Conservation (phyloP, 495 filamentous ascomycete species). For the Rostrohypoxylon terebratum region DNA sequence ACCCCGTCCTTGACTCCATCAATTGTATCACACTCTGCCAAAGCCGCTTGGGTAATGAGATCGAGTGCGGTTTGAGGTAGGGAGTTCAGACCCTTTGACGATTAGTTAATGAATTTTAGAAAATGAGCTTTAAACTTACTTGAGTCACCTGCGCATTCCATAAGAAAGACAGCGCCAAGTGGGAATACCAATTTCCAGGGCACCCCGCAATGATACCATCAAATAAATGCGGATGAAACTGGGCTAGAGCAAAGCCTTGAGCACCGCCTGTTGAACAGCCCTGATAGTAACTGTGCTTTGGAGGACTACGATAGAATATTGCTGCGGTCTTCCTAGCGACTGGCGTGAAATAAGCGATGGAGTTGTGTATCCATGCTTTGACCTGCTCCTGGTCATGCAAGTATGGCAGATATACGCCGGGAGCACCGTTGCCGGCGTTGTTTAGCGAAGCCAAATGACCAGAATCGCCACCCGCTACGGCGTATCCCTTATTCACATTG, state of each 20-base stretch:
- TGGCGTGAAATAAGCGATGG: constrained; percentile 54
- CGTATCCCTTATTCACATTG: constrained; percentile 53
- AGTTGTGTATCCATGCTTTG: constrained; percentile 59
- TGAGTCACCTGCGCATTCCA: constrained; percentile 54
- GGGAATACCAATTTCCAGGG: constrained; percentile 60
- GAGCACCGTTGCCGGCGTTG: constrained; percentile 45
- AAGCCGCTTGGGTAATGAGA: constrained; percentile 50
- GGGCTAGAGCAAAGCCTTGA: constrained; percentile 61
- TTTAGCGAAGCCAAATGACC: constrained; percentile 48
- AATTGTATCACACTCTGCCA: constrained; percentile 53
- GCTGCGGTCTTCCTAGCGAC: constrained; percentile 47
- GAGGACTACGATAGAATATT: constrained; percentile 48
- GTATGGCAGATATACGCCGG: constrained; percentile 48
- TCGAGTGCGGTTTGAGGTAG: constrained; percentile 51
- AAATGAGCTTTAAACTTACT: constrained; percentile 24
- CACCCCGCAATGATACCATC: constrained; percentile 58
- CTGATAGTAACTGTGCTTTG: constrained; percentile 54
- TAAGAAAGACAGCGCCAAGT: constrained; percentile 56
- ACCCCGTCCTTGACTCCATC: constrained; percentile 57
- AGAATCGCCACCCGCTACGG: constrained; percentile 52
- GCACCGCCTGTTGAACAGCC: constrained; percentile 61
- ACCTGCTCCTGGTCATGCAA: constrained; percentile 52
- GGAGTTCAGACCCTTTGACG: constrained; percentile 18
- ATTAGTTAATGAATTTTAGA: neutral
- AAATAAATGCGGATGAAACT: constrained; percentile 56